These are phyloP conservation scores for Blastobotrys buckinghamii DNA, from an alignment of 1,139 yeast genomes.

Conservation along the genomic window DNA sequence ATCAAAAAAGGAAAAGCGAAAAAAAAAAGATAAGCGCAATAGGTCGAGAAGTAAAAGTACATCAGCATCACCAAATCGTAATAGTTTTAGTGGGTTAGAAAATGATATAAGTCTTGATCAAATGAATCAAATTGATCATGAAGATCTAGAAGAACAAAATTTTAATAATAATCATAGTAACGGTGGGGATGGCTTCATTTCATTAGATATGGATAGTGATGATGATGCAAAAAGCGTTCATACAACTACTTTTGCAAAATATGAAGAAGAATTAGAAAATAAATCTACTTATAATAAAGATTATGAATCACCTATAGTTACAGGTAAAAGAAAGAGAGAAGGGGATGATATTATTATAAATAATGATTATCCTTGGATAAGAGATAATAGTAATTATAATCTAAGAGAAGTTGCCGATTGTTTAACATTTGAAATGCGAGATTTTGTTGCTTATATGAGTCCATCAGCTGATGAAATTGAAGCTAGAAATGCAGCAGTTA, in stretches of 20 bases:
- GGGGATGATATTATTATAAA: not conserved
- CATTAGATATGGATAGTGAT: constrained; percentile 22
- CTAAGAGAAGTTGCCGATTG: constrained; percentile 79
- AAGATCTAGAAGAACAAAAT: constrained; percentile 30
- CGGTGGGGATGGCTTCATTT: constrained; percentile 33
- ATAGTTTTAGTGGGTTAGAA: constrained; percentile 1
- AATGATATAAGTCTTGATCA: not conserved
- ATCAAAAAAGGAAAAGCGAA: constrained; percentile 2
- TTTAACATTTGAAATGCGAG: constrained; percentile 82
- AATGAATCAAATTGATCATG: not conserved
- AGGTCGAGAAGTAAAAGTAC: not conserved
- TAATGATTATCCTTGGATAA: constrained; percentile 68
- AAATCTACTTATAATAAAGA: constrained; percentile 18
- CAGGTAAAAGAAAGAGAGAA: constrained; percentile 7
- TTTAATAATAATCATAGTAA: constrained; percentile 34
- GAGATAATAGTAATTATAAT: constrained; percentile 65
- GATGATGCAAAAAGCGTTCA: constrained; percentile 23
- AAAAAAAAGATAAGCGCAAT: not conserved
- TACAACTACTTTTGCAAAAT: constrained; percentile 21
- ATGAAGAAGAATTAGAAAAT: constrained; percentile 20
- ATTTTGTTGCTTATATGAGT: constrained; percentile 79
- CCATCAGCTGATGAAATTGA: constrained; percentile 75
- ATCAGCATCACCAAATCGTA: not conserved
- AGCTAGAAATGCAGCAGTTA: constrained; percentile 62
- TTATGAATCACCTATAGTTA: constrained; percentile 13